Evolutionary conservation across 2,329 filamentous ascomycete species (phyloP).

Genomic region (Pyrenochaeta sp.): DNA sequence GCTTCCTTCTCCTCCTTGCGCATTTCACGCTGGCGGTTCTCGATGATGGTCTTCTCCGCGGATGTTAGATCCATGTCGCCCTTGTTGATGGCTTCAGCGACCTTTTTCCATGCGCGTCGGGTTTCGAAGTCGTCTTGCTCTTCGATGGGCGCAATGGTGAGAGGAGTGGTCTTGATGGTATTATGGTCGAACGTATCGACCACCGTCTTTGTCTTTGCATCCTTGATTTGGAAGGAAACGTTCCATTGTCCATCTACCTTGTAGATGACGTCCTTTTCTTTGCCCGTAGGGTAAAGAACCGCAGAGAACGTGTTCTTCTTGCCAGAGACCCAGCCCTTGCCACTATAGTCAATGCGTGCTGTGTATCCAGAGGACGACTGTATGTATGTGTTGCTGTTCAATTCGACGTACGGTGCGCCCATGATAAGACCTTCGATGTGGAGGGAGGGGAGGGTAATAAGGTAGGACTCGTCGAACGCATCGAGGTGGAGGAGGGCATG

Average conservation of each 20-base stretch:
- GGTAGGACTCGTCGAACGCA: constrained; percentile 73
- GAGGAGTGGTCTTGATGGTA: constrained; percentile 65
- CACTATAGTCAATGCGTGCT: constrained; percentile 89
- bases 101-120: constrained; percentile 85
- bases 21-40: constrained; percentile 83
- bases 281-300: constrained; percentile 72
- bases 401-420: constrained; percentile 86
- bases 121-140: constrained; percentile 88
- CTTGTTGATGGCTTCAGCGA: constrained; percentile 79
- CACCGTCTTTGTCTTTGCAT: constrained; percentile 61
- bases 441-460: constrained; percentile 89
- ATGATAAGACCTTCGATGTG: constrained; percentile 95
- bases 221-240: constrained; percentile 79
- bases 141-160: constrained; percentile 76
- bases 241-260: constrained; percentile 92
- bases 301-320: constrained; percentile 94
- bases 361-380: constrained; percentile 86
- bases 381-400: constrained; percentile 86
- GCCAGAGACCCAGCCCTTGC: constrained; percentile 92
- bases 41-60: constrained; percentile 85
- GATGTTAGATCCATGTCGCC: constrained; percentile 86
- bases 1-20: constrained; percentile 79
- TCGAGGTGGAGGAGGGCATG: constrained; percentile 85
- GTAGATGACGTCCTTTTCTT: constrained; percentile 78
- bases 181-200: constrained; percentile 59